Evolutionary conservation across 139 green algal genomes (phyloP), one percentile per base, ranked within the genome.

Genomic region (Haematococcus lacustris): DNA sequence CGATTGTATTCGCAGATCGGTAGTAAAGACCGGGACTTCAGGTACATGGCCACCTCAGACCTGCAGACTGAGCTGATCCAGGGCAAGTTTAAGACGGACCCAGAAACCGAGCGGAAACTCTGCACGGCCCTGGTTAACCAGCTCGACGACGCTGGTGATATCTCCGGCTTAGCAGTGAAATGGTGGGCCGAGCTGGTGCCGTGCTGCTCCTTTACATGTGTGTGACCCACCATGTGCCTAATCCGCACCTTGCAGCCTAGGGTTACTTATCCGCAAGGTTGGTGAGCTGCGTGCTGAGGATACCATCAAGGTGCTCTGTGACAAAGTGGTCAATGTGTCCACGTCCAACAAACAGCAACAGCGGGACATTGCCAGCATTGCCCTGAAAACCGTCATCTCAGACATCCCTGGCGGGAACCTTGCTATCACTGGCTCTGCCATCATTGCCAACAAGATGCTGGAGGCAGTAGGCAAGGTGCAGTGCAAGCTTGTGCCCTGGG

Each of bases 31-130:
- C 90, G 91, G 76, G 90, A 96, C 68, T 94, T 91, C 68, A 80
- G 94, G 26, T 98, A 97, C 76, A 98, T 98, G 94, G 94, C 92
- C 40, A 95, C 91, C 1, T 93, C 82, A 6, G 94, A 98, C 78
- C 79, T 98, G 51, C 82, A 93, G 21, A 85, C 82, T 41, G 93
- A 97, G 77, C 88, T 98, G 2, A 67, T 85, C 26, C 91, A 90
- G 60, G 85, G 91, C 28, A 77, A 61, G 1, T 96, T 97, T 71
- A 85, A 78, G 13, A 83, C 83, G 6, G 86, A 93, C 38, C 38
- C 71, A 1, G 85, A 93, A 4, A 83, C 78, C 53, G 91, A 97
- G 78, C 80, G 71, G 13, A 79, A 85, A 71, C 75, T 97, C 1
- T 85, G 72, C 34, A 68, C 79, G 1, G 83, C 84, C 1, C 79